phyloP scores from a whole-genome alignment of 176 grass and related monocot species.

The Triticum dicoccoides region DNA sequence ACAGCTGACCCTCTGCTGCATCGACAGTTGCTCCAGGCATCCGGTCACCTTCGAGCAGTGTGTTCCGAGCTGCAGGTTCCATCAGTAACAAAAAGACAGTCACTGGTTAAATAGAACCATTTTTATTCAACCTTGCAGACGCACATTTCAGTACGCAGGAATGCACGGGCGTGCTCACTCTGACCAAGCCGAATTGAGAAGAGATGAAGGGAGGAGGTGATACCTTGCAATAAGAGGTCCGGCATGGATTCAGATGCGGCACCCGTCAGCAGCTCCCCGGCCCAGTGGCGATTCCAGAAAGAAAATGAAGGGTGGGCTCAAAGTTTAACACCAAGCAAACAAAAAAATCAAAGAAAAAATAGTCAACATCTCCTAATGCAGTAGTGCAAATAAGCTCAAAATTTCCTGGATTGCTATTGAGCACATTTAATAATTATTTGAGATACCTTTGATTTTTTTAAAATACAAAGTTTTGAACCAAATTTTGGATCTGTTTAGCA shows the following conservation, averaged over 20 bases:
- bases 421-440: too few relatives aligned
- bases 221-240: constrained; percentile 39
- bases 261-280: not conserved
- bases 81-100: not conserved
- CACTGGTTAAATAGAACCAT: not conserved
- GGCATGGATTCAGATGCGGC: constrained; percentile 14
- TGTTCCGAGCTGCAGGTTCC: not conserved
- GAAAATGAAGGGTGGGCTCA: too few relatives aligned
- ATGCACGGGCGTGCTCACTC: not conserved
- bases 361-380: too few relatives aligned
- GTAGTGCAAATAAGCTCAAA: too few relatives aligned
- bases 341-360: too few relatives aligned
- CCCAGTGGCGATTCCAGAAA: too few relatives aligned
- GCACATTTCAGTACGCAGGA: not conserved
- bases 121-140: not conserved
- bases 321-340: too few relatives aligned
- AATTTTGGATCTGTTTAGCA: too few relatives aligned
- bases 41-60: not conserved
- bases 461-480: too few relatives aligned
- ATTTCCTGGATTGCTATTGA: too few relatives aligned
- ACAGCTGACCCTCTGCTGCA: not conserved
- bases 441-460: too few relatives aligned
- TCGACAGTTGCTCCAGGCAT: not conserved
- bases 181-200: not conserved
- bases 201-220: not conserved